phyloP scores from a whole-genome alignment of 805 yeast species.

The Saturnispora serradocipensis region DNA sequence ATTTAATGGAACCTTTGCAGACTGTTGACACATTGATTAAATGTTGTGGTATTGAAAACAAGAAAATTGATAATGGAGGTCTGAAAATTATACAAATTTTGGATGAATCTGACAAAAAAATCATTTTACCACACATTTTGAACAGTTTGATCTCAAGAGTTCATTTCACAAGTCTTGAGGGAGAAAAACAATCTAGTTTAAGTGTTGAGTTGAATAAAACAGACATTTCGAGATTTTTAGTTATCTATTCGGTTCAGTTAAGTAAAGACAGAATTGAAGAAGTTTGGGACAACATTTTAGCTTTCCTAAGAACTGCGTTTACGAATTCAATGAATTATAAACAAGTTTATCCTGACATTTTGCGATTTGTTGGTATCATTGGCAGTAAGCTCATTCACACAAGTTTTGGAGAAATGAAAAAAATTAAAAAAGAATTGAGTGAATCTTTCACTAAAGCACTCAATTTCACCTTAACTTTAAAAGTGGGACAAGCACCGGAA shows the following conservation, averaged over 20 bases:
- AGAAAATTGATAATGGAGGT: slow-evolving; percentile 14
- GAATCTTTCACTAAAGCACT: slow-evolving; percentile 23
- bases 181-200: slow-evolving; percentile 35
- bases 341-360: slow-evolving; percentile 40
- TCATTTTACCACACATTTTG: slow-evolving; percentile 61
- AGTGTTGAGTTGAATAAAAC: slow-evolving; percentile 37
- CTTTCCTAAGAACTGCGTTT: slow-evolving; percentile 52
- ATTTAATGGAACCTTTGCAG: slow-evolving; percentile 62
- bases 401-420: slow-evolving; percentile 53
- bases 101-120: slow-evolving; percentile 75
- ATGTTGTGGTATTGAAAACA: slow-evolving; percentile 16
- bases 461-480: slow-evolving; percentile 18
- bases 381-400: slow-evolving; percentile 48
- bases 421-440: slow-evolving; percentile 43
- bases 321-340: slow-evolving; percentile 40
- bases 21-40: slow-evolving; percentile 57
- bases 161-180: slow-evolving; percentile 23
- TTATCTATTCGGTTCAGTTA: slow-evolving; percentile 39
- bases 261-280: slow-evolving; percentile 69
- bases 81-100: slow-evolving; percentile 59
- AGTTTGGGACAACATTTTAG: slow-evolving; percentile 51
- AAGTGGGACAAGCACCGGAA: slow-evolving; percentile 16
- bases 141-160: slow-evolving; percentile 44
- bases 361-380: slow-evolving; percentile 43
- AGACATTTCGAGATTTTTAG: slow-evolving; percentile 43